Evolutionary conservation across 257 asterid genomes (phyloP).

Genomic region (Ilex aquifolium): DNA sequence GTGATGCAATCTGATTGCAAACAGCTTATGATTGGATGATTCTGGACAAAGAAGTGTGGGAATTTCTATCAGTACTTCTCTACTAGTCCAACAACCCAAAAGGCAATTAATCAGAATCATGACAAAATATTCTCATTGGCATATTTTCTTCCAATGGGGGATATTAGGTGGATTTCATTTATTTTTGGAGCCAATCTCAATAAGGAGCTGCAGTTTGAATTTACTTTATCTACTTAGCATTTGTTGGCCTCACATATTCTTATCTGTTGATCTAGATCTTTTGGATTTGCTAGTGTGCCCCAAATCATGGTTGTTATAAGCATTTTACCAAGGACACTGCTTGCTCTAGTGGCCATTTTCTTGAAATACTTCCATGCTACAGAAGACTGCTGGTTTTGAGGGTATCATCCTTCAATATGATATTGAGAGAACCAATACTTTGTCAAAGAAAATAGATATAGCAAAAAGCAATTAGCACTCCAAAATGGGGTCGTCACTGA

Average conservation of each 20-base stretch:
- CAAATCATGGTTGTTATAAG: too few species aligned
- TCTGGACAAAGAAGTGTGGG: neutral
- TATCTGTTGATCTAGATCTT: too few species aligned
- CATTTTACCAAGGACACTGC: neutral
- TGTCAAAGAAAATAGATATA: too few species aligned
- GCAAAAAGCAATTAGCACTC: neutral
- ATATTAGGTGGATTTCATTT: neutral
- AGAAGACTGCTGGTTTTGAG: neutral
- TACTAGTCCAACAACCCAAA: too few species aligned
- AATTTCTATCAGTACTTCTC: too few species aligned
- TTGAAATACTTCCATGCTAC: too few species aligned
- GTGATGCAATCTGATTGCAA: neutral
- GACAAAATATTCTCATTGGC: neutral
- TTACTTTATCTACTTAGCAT: too few species aligned
- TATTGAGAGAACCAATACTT: too few species aligned
- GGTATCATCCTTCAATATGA: neutral
- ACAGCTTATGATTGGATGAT: neutral
- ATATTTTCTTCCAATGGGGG: neutral
- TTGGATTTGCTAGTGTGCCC: neutral
- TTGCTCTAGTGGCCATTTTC: neutral
- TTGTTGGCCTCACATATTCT: neutral
- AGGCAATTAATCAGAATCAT: neutral
- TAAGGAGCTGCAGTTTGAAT: neutral
- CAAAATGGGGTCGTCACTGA: too few species aligned
- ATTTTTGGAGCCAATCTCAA: neutral